These are phyloP conservation scores for Vitis hybrid DNA, from an alignment of 177 flowering plant genomes.

Conservation along the genomic window DNA sequence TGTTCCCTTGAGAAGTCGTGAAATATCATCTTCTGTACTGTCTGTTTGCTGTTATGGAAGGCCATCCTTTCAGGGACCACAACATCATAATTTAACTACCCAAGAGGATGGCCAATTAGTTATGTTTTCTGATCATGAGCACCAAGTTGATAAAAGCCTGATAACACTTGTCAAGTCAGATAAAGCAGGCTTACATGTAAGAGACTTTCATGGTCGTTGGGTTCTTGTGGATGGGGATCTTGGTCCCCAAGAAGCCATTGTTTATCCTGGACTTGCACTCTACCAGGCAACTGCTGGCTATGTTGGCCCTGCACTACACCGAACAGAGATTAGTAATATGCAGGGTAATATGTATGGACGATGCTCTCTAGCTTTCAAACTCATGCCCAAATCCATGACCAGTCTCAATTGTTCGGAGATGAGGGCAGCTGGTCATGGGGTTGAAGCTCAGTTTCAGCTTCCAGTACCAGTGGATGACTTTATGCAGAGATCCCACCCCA, in stretches of 20 bases:
- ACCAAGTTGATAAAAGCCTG: constrained; percentile 76
- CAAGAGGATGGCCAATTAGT: constrained; percentile 81
- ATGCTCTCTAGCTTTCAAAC: constrained; percentile 82
- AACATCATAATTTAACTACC: constrained; percentile 62
- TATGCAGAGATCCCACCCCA: constrained; percentile 86
- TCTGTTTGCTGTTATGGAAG: constrained; percentile 88
- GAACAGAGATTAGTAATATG: constrained; percentile 56
- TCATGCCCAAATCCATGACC: constrained; percentile 93
- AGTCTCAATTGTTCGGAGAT: constrained; percentile 89
- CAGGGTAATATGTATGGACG: constrained; percentile 75
- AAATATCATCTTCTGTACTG: constrained; percentile 86
- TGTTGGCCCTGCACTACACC: constrained; percentile 71
- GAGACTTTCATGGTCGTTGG: constrained; percentile 85
- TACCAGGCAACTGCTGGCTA: constrained; percentile 97
- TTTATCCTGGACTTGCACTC: constrained; percentile 91
- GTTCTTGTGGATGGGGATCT: constrained; percentile 83
- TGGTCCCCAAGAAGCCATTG: constrained; percentile 90
- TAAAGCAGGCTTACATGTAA: constrained; percentile 74
- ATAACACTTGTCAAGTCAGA: constrained; percentile 81
- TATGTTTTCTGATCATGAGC: constrained; percentile 79
- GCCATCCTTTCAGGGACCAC: constrained; percentile 83
- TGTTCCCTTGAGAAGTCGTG: constrained; percentile 77
- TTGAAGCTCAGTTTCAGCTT: constrained; percentile 94
- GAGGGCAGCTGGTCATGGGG: constrained; percentile 97
- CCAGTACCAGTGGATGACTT: constrained; percentile 95